These are phyloP conservation scores for Euphorbia pulcherrima DNA, from an alignment of 345 rosid species.

Conservation along the genomic window DNA sequence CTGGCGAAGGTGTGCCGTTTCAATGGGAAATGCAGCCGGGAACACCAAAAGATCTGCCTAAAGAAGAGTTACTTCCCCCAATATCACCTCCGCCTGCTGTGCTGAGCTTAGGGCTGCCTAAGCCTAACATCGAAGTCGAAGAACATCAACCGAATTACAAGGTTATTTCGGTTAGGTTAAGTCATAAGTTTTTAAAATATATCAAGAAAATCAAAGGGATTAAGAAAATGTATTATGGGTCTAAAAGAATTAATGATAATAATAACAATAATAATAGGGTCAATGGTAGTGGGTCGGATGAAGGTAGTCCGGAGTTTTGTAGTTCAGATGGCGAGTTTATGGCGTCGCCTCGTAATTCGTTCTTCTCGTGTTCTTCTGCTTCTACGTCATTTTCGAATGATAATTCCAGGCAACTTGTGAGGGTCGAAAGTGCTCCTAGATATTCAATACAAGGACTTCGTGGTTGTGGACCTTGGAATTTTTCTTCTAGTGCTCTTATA, in stretches of 20 bases:
- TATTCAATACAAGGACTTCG: neutral
- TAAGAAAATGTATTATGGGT: neutral
- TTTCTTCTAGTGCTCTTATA: slow-evolving; percentile 1
- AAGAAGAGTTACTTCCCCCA: slow-evolving; percentile 16
- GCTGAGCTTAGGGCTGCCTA: slow-evolving; percentile 48
- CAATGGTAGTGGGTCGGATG: neutral
- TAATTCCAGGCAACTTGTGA: neutral
- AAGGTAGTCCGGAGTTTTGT: neutral
- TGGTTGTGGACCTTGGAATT: slow-evolving; percentile 11
- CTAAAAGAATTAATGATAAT: neutral
- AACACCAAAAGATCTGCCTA: slow-evolving; percentile 15
- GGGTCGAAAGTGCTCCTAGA: neutral
- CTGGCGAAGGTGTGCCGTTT: slow-evolving; percentile 35
- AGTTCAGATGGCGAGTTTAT: neutral
- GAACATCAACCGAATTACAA: slow-evolving; percentile 19
- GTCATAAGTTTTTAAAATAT: slow-evolving; percentile 30
- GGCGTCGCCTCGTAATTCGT: neutral
- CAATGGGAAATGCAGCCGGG: slow-evolving; percentile 29
- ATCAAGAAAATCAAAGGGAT: slow-evolving; percentile 3
- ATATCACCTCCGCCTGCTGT: slow-evolving; percentile 64
- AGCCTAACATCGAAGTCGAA: slow-evolving; percentile 38
- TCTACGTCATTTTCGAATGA: neutral
- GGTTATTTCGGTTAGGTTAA: slow-evolving; percentile 23
- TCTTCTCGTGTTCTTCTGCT: neutral
- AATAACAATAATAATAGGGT: neutral